Base-by-base conservation (phyloP, 1,139 yeast genomes). In the Candida sanyaensis region DNA sequence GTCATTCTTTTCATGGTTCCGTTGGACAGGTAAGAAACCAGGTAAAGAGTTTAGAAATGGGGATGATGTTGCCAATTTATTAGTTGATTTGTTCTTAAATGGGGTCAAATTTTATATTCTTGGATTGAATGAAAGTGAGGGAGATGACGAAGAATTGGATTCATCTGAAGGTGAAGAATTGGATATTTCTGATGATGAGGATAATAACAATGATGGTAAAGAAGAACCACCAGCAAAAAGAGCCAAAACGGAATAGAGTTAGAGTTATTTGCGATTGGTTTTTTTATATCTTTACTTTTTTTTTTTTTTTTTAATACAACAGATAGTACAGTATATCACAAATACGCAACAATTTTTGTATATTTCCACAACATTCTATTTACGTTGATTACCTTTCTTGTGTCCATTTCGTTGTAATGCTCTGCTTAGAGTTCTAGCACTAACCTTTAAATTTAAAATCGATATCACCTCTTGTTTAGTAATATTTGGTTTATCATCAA, bases 41-140 rank as follows among this genome's bases (percentile, higher is more conserved):
- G 88, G 88, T 1, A 86, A 86, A 59, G 92, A 86, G 58, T 86
- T 81, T 58, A 77, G 91, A 54, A 73, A 76, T 53, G 93, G 92
- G 11, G 91, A 83, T 54, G 89, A 84, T 11, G 70, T 87, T 52
- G 83, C 92, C 0, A 69, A 81, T 41, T 66, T 86, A 44, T 71
- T 87, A 12, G 73, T 77, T 2, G 91, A 86, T 58, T 62, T 87
- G 32, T 86, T 80, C 58, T 88, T 90, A 21, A 81, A 82, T 58
- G 88, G 91, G 13, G 83, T 86, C 24, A 85, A 83, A 57, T 86
- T 85, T 60, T 87, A 86, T 58, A 81, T 87, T 1, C 81, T 84
- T 56, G 91, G 91, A 57, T 80, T 77, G 53, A 76, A 81, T 2
- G 73, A 80, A 17, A 84, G 80, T 41, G 86, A 77, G 27, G 80